Percentiles rank a stretch among this genome's conserved stretches.
Conservation (phyloP, 768 basidiomycete genomes). For the Mrakia frigida region DNA sequence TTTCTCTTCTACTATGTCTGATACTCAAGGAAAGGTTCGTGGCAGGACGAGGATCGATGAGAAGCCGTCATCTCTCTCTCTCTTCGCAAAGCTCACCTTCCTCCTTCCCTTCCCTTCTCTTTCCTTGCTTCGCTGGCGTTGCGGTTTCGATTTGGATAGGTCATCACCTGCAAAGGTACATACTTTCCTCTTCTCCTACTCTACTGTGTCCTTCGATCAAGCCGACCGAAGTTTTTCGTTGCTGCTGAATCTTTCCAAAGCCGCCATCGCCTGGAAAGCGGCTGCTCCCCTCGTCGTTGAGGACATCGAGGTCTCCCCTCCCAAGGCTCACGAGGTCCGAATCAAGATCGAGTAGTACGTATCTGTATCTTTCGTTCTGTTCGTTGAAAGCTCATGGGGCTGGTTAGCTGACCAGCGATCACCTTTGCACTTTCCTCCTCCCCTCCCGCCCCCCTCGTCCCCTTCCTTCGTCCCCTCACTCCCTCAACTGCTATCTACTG, state of each 20-base stretch:
- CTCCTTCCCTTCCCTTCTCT: background rate
- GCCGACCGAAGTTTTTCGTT: slow-evolving; percentile 51
- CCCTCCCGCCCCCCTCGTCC: no score
- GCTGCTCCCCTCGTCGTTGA: slow-evolving; percentile 72
- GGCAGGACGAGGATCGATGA: no score
- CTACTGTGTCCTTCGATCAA: background rate
- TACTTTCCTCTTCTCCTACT: no score
- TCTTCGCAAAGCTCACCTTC: background rate
- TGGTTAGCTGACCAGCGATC: no score
- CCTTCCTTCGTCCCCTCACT: background rate
- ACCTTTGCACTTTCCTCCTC: background rate
- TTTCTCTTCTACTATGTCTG: background rate
- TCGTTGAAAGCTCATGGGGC: background rate
- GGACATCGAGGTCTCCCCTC: slow-evolving; percentile 89
- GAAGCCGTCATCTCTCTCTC: background rate
- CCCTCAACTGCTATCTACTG: background rate
- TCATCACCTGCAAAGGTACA: slow-evolving; percentile 69
- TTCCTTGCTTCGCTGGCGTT: background rate
- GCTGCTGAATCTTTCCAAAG: background rate
- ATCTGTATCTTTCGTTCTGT: background rate
- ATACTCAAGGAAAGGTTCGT: background rate
- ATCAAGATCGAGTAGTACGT: slow-evolving; percentile 72
- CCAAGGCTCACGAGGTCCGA: slow-evolving; percentile 81
- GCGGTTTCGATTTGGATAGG: slow-evolving; percentile 35
- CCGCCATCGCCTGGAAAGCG: slow-evolving; percentile 81